Base-by-base conservation (phyloP, 352 stramenopile genomes). In the Pythium aquatile region DNA sequence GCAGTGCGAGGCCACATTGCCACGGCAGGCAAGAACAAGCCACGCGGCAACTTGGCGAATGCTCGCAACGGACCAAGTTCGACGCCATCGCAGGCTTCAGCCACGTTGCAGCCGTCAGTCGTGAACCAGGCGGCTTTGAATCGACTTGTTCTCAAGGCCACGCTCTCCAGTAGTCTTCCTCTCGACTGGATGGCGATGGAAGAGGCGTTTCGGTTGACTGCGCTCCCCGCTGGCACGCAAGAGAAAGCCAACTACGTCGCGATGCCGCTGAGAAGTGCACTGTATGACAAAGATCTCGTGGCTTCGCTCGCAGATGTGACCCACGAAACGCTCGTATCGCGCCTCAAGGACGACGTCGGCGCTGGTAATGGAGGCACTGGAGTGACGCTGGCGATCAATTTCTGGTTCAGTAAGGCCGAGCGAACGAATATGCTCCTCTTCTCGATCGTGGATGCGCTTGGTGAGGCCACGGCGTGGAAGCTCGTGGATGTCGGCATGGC, bases 381-480 rank as follows among this genome's bases (percentile, higher is more conserved):
- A 5, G 68, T 90, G 61, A 91, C 83, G 20, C 53, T 94, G 13
- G 76, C 81, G 30, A 79, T 92, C 61, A 91, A 75, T 28, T 78
- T 66, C 40, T 94, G 83, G 83, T 60, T 65, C 32, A 74, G 76
- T 48, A 81, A 83, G 60, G 80, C 74, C 14, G 70, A 78, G 32
- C 72, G 77, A 29, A 83, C 78, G 5, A 83, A 66, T 24, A 68
- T 88, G 8, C 66, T 88, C 55, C 63, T 91, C 13, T 76, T 92
- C 6, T 92, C 85, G 16, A 68, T 94, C 7, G 72, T 92, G 42
- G 91, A 91, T 58, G 72, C 80, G 26, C 61, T 85, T 3, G 83
- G 83, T 0, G 83, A 94, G 76, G 74, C 77, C 1, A 82, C 70
- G 2, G 61, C 67, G 3, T 88, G 78, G 73, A 78, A 88, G 28